Percentiles rank a stretch among this genome's conserved stretches.
These are phyloP conservation scores for Anethum foeniculum DNA, from an alignment of 140 eudicot genomes.

Conservation along the genomic window DNA sequence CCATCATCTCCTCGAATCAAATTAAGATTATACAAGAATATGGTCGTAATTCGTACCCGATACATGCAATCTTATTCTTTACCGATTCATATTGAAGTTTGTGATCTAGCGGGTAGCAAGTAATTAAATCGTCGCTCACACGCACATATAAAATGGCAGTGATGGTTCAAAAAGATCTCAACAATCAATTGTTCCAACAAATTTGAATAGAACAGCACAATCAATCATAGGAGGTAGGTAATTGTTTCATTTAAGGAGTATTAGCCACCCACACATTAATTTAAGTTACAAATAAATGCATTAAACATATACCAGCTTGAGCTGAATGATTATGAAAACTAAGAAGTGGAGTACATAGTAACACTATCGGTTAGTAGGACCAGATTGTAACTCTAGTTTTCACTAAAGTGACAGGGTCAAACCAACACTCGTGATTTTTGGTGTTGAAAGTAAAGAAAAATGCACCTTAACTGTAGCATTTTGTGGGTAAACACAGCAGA, in stretches of 20 bases:
- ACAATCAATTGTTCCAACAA: too few relatives aligned
- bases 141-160: too few relatives aligned
- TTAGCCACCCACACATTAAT: too few relatives aligned
- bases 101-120: neutral
- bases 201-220: too few relatives aligned
- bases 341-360: neutral
- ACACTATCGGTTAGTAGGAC: neutral
- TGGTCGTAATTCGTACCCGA: neutral
- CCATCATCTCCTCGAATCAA: neutral
- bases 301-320: neutral
- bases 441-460: neutral
- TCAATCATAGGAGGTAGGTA: too few relatives aligned
- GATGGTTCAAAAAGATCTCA: too few relatives aligned
- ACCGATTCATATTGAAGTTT: neutral
- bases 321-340: neutral
- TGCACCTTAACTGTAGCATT: slow-evolving; percentile 14
- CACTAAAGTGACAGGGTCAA: neutral
- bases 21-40: neutral
- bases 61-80: neutral
- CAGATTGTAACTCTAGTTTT: neutral
- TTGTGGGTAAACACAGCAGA: slow-evolving; percentile 37
- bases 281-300: neutral
- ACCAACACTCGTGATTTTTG: too few relatives aligned
- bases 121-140: too few relatives aligned
- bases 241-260: too few relatives aligned